A percentile compares a stretch with the other conserved stretches of the same genome.
Evolutionary conservation across 179 eudicot genomes (phyloP).

Genomic region (Silene coronaria): DNA sequence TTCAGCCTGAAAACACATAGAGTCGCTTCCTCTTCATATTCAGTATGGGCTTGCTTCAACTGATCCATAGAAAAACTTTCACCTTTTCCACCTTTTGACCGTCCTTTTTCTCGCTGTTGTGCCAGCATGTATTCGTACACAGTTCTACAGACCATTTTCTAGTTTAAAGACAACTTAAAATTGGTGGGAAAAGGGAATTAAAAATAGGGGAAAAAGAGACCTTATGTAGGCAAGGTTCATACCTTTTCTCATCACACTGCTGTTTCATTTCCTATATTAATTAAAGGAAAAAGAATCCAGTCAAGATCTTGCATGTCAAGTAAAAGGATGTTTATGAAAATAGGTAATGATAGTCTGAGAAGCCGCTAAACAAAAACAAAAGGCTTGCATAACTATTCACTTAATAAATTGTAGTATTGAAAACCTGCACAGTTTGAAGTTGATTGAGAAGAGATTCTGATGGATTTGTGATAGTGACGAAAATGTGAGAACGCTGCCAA

Average conservation of each 20-base stretch:
- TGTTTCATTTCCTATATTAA: slow-evolving; percentile 82
- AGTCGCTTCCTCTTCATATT: slow-evolving; percentile 87
- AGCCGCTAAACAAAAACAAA: not conserved
- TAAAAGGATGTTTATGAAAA: not conserved
- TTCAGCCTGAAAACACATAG: slow-evolving; percentile 82
- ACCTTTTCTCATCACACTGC: slow-evolving; percentile 98
- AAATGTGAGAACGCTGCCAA: slow-evolving; percentile 75
- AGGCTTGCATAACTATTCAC: not conserved
- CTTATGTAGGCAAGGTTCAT: slow-evolving; percentile 5
- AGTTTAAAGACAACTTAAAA: slow-evolving; percentile 15
- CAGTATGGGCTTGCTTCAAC: slow-evolving; percentile 68
- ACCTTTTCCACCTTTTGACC: slow-evolving; percentile 68
- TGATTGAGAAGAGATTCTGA: slow-evolving; percentile 88
- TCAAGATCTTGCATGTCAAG: slow-evolving; percentile 11
- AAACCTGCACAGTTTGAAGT: slow-evolving; percentile 94
- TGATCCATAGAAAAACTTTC: slow-evolving; percentile 59
- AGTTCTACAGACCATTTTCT: slow-evolving; percentile 45
- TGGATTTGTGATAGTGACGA: slow-evolving; percentile 76
- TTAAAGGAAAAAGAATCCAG: slow-evolving; percentile 19
- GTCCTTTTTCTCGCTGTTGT: slow-evolving; percentile 73
- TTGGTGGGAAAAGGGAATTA: not conserved
- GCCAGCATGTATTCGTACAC: slow-evolving; percentile 76
- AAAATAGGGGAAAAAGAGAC: not conserved
- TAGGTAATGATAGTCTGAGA: not conserved
- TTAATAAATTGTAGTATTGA: slow-evolving; percentile 15